Percentiles rank a stretch among this genome's conserved stretches.
Evolutionary conservation across 257 asterid species (phyloP).

Genomic region (Solanum ossicruentum): DNA sequence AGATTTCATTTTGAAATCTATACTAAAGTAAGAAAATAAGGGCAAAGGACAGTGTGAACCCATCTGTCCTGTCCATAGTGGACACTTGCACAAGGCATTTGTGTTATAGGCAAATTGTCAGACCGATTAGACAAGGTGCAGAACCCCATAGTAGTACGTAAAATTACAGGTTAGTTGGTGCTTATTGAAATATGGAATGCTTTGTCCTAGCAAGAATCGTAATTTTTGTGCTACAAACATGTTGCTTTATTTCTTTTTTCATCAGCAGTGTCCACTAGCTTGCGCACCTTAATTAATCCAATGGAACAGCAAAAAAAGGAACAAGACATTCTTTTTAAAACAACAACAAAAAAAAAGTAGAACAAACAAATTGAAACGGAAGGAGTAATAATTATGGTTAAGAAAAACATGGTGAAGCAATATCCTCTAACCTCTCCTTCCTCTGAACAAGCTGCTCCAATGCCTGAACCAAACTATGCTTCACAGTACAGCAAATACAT

Average conservation of each 20-base stretch:
- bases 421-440: constrained; percentile 57
- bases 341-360: background rate
- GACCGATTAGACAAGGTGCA: background rate
- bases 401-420: background rate
- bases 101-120: background rate
- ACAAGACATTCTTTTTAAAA: background rate
- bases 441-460: constrained; percentile 95
- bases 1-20: background rate
- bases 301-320: background rate
- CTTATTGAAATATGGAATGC: background rate
- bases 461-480: constrained; percentile 97
- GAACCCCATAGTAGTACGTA: background rate
- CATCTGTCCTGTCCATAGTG: background rate
- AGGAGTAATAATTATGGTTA: background rate
- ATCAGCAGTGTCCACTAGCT: background rate
- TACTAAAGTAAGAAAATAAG: background rate
- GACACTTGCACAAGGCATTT: background rate
- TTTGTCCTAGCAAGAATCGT: background rate
- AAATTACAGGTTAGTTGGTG: background rate
- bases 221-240: background rate
- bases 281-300: background rate
- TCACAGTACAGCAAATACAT: constrained; percentile 91
- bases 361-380: background rate
- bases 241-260: background rate
- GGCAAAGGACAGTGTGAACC: background rate